Percentiles rank a stretch among this genome's conserved stretches.
Evolutionary conservation across 2,329 filamentous ascomycete species (phyloP).

Genomic region (Gaeumannomyces sp.): DNA sequence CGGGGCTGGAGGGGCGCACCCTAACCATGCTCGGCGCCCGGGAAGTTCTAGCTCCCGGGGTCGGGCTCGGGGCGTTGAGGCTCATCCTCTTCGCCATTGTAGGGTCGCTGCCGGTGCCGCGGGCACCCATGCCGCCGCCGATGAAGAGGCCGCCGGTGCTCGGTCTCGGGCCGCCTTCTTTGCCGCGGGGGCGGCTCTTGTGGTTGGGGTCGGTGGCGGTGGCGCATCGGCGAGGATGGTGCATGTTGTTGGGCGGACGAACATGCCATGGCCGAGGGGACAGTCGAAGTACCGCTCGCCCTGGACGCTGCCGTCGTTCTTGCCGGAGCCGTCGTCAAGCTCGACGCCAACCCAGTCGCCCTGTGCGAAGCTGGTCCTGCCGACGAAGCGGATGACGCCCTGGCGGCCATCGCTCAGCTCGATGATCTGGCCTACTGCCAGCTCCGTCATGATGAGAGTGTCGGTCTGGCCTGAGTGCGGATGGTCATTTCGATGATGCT

Average conservation of each 20-base stretch:
- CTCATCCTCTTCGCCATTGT: slow-evolving; percentile 58
- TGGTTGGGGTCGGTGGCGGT: slow-evolving; percentile 22
- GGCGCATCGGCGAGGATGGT: slow-evolving; percentile 47
- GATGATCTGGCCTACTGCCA: slow-evolving; percentile 66
- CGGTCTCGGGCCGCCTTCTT: slow-evolving; percentile 36
- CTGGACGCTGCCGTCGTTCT: slow-evolving; percentile 90
- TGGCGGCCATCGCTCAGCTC: slow-evolving; percentile 71
- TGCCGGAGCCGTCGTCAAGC: slow-evolving; percentile 73
- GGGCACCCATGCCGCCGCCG: slow-evolving; percentile 29
- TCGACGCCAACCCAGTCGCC: slow-evolving; percentile 90
- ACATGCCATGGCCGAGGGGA: slow-evolving; percentile 70
- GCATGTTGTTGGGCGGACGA: slow-evolving; percentile 69
- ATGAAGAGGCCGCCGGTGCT: slow-evolving; percentile 39
- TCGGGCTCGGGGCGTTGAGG: slow-evolving; percentile 66
- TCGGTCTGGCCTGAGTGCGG: background rate
- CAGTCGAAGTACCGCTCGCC: slow-evolving; percentile 88
- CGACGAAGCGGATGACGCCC: slow-evolving; percentile 75
- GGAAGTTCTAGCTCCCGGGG: slow-evolving; percentile 53
- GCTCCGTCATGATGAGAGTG: slow-evolving; percentile 44
- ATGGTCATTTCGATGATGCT: slow-evolving; percentile 3
- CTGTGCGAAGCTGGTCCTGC: slow-evolving; percentile 69
- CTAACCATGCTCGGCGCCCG: slow-evolving; percentile 51
- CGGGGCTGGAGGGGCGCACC: slow-evolving; percentile 32
- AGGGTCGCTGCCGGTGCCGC: slow-evolving; percentile 42
- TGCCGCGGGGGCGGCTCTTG: slow-evolving; percentile 28